Evolutionary conservation across 129 eudicot genomes (phyloP), one percentile per base, ranked within the genome.

Genomic region (Helichrysum umbraculigerum): DNA sequence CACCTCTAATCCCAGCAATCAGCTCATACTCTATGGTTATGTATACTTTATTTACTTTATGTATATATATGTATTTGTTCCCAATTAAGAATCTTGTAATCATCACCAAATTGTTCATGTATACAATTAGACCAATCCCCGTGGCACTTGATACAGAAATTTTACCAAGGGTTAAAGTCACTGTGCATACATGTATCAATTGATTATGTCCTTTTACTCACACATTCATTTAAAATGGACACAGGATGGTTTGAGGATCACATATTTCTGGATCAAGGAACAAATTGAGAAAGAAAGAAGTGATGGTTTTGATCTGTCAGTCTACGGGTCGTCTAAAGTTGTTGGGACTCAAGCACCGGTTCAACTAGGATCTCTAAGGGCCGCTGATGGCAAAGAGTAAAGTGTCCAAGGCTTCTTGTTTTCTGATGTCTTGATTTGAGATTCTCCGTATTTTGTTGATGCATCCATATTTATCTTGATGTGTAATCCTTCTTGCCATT

Each of bases 301-400:
- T 25, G 67, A 83, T 44, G 99, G 99, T 11, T 78, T 76, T 42
- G 92, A 94, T 69, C 71, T 89, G 62, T 84, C 96, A 12, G 78
- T 74, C 77, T 94, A 94, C 56, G 99, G 99, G 15, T 84, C 99
- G 19, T 94, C 99, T 6, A 94, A 94, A 79, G 97, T 94, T 16
- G 99, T 94, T 81, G 94, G 96, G 63, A 94, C 99, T 17, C 96
- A 94, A 79, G 99, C 97, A 54, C 99, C 99, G 0, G 99, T 94
- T 57, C 92, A 89, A 74, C 90, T 91, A 2, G 99, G 99, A 22
- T 91, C 99, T 37, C 96, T 91, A 14, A 89, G 99, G 21, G 97
- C 99, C 33, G 99, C 99, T 50, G 99, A 94, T 82, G 99, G 99
- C 72, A 94, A 91, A 75, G 99, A 94, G 83, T 90, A 76, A 73